These are phyloP conservation scores for Hyphodiscus hymeniophilus DNA, from an alignment of 495 filamentous ascomycete genomes.

Conservation along the genomic window DNA sequence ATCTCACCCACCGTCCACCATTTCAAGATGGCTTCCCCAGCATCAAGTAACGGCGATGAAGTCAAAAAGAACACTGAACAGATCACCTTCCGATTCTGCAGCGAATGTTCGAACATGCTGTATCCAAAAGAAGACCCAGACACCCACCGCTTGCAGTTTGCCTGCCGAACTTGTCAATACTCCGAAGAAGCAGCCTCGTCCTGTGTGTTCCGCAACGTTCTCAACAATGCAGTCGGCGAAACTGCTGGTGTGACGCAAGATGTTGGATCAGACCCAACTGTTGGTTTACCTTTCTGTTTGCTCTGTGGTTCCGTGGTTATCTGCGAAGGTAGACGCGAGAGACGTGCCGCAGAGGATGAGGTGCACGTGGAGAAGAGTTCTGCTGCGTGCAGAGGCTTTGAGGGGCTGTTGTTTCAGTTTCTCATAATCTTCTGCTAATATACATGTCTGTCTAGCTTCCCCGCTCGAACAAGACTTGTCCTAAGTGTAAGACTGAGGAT, in stretches of 20 bases:
- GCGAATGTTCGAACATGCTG: constrained; percentile 94
- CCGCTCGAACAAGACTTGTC: constrained; percentile 72
- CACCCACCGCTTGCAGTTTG: constrained; percentile 42
- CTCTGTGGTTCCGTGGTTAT: constrained; percentile 20
- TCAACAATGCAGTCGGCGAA: constrained; percentile 82
- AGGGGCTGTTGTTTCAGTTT: not conserved
- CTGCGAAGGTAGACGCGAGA: constrained; percentile 14
- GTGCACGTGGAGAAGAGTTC: constrained; percentile 3
- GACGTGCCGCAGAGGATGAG: constrained; percentile 6
- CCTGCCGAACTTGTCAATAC: constrained; percentile 86
- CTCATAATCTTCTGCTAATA: constrained; percentile 36
- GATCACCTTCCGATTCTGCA: constrained; percentile 93
- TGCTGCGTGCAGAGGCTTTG: constrained; percentile 5
- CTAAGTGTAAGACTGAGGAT: constrained; percentile 73
- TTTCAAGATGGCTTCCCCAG: constrained; percentile 48
- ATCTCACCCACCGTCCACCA: no score
- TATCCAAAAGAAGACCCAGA: constrained; percentile 87
- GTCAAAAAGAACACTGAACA: constrained; percentile 56
- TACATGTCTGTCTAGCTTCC: constrained; percentile 60
- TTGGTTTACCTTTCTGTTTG: constrained; percentile 51
- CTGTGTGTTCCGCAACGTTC: constrained; percentile 87
- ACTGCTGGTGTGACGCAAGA: constrained; percentile 97
- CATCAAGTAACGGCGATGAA: constrained; percentile 45
- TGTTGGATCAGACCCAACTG: constrained; percentile 93
- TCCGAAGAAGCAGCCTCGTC: constrained; percentile 74